Conservation (phyloP, 768 basidiomycete genomes). For the Tricholoma sp. region DNA sequence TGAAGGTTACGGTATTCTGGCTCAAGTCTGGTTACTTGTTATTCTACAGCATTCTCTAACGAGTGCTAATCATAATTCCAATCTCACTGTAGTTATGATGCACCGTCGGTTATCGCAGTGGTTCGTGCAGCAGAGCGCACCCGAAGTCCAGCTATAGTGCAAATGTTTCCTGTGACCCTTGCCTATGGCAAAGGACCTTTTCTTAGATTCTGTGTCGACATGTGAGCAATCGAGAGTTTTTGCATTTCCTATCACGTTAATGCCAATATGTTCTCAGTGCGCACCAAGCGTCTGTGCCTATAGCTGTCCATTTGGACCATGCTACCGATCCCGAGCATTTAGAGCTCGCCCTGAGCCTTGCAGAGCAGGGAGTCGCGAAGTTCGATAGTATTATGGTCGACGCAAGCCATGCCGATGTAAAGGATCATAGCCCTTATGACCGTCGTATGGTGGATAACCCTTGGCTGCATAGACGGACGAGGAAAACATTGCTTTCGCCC, state of each 20-base stretch:
- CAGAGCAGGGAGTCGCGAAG: slow-evolving; percentile 35
- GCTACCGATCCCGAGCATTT: slow-evolving; percentile 42
- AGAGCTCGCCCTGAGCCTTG: slow-evolving; percentile 38
- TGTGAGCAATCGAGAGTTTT: slow-evolving; percentile 19
- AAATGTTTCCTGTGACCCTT: slow-evolving; percentile 42
- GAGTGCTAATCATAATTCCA: background rate
- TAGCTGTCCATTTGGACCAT: slow-evolving; percentile 45
- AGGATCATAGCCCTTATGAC: background rate
- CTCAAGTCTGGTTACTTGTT: slow-evolving; percentile 40
- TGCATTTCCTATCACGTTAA: background rate
- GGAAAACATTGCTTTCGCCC: slow-evolving; percentile 39
- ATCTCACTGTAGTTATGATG: slow-evolving; percentile 34
- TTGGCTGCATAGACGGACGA: slow-evolving; percentile 34
- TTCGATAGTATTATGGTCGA: slow-evolving; percentile 51
- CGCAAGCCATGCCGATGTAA: slow-evolving; percentile 42
- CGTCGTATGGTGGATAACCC: background rate
- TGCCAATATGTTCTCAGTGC: slow-evolving; percentile 22
- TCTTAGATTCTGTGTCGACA: slow-evolving; percentile 37
- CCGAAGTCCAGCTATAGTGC: slow-evolving; percentile 39
- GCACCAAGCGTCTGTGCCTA: slow-evolving; percentile 41
- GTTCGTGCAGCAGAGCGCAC: slow-evolving; percentile 44
- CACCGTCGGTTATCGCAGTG: slow-evolving; percentile 38
- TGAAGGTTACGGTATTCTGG: slow-evolving; percentile 38
- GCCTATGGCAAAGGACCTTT: slow-evolving; percentile 42
- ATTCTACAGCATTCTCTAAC: slow-evolving; percentile 1